phyloP scores from a whole-genome alignment of 2,329 filamentous ascomycete genomes.

The Sordariomycetes sp. region DNA sequence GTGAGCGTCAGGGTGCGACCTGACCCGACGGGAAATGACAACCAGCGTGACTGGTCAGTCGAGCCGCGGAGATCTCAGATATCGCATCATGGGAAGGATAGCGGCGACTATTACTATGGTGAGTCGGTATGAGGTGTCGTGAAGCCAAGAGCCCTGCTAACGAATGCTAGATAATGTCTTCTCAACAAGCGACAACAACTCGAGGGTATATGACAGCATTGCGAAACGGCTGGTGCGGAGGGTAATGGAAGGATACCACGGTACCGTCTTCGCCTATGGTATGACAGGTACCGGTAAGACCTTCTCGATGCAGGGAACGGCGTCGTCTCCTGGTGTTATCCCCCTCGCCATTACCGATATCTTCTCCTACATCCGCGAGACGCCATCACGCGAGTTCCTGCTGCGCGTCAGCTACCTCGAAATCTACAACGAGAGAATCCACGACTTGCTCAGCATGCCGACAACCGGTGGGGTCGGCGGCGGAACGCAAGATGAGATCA shows the following conservation, averaged over 20 bases:
- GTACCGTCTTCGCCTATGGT: constrained; percentile 95
- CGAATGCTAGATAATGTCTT: constrained; percentile 78
- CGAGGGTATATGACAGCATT: constrained; percentile 85
- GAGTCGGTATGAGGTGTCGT: constrained; percentile 18
- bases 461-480: constrained; percentile 43
- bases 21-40: constrained; percentile 55
- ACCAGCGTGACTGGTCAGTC: constrained; percentile 74
- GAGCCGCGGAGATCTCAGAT: constrained; percentile 76
- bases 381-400: constrained; percentile 85
- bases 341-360: constrained; percentile 97
- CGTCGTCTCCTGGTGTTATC: constrained; percentile 90
- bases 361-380: constrained; percentile 97
- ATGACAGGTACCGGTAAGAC: constrained; percentile 99
- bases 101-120: constrained; percentile 90
- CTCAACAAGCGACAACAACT: constrained; percentile 84
- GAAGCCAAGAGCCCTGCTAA: neutral
- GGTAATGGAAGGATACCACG: constrained; percentile 98
- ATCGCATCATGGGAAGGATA: constrained; percentile 77
- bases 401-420: constrained; percentile 95
- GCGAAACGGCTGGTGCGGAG: constrained; percentile 89
- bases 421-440: constrained; percentile 97
- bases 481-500: constrained; percentile 78
- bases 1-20: constrained; percentile 92
- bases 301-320: constrained; percentile 98
- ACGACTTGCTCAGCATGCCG: constrained; percentile 78